Base-by-base conservation (phyloP, 345 rosid species). In the Iberis pinnata region DNA sequence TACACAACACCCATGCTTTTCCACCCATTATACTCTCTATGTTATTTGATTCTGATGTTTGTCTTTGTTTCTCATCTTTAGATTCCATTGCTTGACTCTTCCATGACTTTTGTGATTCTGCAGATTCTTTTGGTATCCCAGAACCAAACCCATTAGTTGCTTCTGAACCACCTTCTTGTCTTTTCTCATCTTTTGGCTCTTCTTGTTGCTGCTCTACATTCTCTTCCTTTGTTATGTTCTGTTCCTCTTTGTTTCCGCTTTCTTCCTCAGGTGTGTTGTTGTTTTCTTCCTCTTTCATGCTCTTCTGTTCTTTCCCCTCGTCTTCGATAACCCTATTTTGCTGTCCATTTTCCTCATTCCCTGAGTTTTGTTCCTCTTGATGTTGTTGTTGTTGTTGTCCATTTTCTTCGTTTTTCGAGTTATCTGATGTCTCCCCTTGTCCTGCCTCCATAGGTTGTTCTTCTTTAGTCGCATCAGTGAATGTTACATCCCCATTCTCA, bases 51-150 rank as follows among this genome's bases (percentile, higher is more conserved):
- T 65, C 81, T 1, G 66, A 70, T 43, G 66, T 77, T 14, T 75
- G 69, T 60, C 96, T 80, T 72, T 80, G 87, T 61, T 87, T 87
- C 76, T 87, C 85, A 27, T 67, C 75, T 33, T 75, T 80, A 0
- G 96, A 87, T 65, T 83, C 87, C 14, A 60, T 57, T 31, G 78
- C 84, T 39, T 87, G 96, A 31, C 93, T 81, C 37, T 70, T 57
- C 96, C 93, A 87, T 4, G 82, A 70, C 57, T 76, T 87, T 51
- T 81, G 80, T 9, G 93, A 83, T 64, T 87, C 93, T 8, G 56
- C 69, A 1, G 96, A 80, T 71, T 83, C 96, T 65, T 83, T 80
- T 0, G 96, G 96, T 52, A 88, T 92, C 40, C 76, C 90, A 1
- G 84, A 56, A 13, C 65, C 57, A 37, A 32, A 53, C 41, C 68